phyloP scores from a whole-genome alignment of 2,329 filamentous ascomycete genomes.

The Aspergillus sp. region DNA sequence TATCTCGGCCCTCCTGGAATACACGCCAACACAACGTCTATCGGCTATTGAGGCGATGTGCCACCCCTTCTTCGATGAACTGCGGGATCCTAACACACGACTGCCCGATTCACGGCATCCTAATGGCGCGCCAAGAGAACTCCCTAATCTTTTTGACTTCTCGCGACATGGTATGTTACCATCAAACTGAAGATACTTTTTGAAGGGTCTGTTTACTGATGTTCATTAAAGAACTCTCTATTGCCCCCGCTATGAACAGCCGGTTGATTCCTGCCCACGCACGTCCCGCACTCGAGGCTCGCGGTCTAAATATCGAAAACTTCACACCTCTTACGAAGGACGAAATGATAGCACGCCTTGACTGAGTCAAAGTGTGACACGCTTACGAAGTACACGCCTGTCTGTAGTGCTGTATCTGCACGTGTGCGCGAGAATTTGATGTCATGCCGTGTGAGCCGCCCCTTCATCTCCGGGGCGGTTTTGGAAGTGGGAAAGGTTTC shows the following conservation, averaged over 20 bases:
- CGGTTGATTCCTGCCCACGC: conserved; percentile 83
- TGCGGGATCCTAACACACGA: conserved; percentile 84
- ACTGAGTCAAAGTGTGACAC: conserved; percentile 57
- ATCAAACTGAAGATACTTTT: background rate
- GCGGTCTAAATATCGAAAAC: conserved; percentile 87
- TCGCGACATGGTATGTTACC: conserved; percentile 74
- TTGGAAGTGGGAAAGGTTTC: conserved; percentile 25
- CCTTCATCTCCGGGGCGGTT: conserved; percentile 27
- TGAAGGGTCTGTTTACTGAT: conserved; percentile 7
- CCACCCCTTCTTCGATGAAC: conserved; percentile 96
- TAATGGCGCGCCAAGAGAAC: conserved; percentile 70
- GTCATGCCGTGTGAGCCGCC: conserved; percentile 20
- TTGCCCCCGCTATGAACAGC: conserved; percentile 79
- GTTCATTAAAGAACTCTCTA: conserved; percentile 75
- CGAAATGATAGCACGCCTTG: conserved; percentile 96
- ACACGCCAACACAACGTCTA: conserved; percentile 92
- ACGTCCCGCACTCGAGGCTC: conserved; percentile 65
- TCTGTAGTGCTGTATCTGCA: conserved; percentile 31
- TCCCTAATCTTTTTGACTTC: conserved; percentile 90
- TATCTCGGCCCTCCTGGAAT: conserved; percentile 89
- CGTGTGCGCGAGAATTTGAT: conserved; percentile 24
- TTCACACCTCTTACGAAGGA: conserved; percentile 87
- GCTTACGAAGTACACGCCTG: conserved; percentile 34
- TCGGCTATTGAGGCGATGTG: conserved; percentile 95
- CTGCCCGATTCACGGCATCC: conserved; percentile 92